These are phyloP conservation scores for Coemansia guatemalensis DNA, from an alignment of 192 early-diverging fungal species.

Conservation along the genomic window DNA sequence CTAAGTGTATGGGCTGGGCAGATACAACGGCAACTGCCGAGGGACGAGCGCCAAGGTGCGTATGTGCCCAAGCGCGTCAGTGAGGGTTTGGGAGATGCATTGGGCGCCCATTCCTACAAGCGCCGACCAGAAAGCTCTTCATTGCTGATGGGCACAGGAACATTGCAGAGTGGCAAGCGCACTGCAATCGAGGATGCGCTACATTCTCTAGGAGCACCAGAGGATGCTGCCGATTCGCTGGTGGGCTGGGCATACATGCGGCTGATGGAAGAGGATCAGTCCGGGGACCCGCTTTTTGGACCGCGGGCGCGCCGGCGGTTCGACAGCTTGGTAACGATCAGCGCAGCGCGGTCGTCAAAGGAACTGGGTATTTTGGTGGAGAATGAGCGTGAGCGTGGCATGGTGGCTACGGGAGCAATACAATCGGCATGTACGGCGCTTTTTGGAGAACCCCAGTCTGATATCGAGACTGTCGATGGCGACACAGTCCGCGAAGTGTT, in stretches of 20 bases:
- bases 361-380: slow-evolving; percentile 52
- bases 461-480: slow-evolving; percentile 28
- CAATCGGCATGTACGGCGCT: slow-evolving; percentile 47
- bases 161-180: neutral
- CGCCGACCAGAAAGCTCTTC: neutral
- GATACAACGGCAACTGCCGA: slow-evolving; percentile 31
- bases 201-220: slow-evolving; percentile 40
- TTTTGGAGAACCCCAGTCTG: slow-evolving; percentile 42
- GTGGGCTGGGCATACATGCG: slow-evolving; percentile 57
- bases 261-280: slow-evolving; percentile 50
- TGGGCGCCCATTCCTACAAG: slow-evolving; percentile 22
- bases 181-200: slow-evolving; percentile 21
- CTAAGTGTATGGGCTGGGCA: slow-evolving; percentile 20
- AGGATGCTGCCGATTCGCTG: slow-evolving; percentile 49
- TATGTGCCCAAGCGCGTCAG: neutral
- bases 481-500: slow-evolving; percentile 42
- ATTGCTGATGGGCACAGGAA: slow-evolving; percentile 2
- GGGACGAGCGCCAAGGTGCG: slow-evolving; percentile 14
- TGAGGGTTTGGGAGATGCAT: slow-evolving; percentile 2
- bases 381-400: slow-evolving; percentile 55
- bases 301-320: slow-evolving; percentile 31
- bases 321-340: slow-evolving; percentile 49
- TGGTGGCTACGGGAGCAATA: slow-evolving; percentile 49
- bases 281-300: slow-evolving; percentile 18
- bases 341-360: slow-evolving; percentile 32